phyloP scores from a whole-genome alignment of 768 basidiomycete species.

The Psilocybe cyanescens region DNA sequence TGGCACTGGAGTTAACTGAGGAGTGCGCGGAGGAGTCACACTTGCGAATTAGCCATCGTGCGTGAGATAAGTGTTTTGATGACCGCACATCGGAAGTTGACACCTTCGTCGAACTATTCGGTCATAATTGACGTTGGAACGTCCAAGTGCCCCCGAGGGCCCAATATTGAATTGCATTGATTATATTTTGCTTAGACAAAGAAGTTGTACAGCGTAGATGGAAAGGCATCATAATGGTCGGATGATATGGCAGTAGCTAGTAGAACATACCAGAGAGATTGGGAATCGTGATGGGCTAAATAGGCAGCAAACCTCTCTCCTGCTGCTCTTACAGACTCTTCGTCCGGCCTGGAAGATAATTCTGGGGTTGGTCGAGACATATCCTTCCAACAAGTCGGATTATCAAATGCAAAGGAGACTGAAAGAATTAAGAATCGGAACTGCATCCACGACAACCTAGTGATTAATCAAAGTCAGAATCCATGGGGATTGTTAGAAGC shows the following conservation, averaged over 20 bases:
- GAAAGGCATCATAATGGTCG: not conserved
- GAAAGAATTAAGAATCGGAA: conserved; percentile 58
- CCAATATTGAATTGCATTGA: not conserved
- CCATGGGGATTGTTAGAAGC: not conserved
- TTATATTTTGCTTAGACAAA: not conserved
- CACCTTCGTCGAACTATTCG: not conserved
- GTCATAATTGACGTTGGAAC: not conserved
- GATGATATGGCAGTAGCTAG: not conserved
- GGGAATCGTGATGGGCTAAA: not conserved
- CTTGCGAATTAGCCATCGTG: not conserved
- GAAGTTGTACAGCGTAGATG: not conserved
- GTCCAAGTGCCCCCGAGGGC: not conserved
- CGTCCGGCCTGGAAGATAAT: not conserved
- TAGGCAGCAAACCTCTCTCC: no score
- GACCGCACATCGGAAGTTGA: not conserved
- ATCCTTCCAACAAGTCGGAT: not conserved
- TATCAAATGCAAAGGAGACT: not conserved
- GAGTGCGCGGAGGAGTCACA: not conserved
- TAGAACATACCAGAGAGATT: not conserved
- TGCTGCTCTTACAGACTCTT: no score
- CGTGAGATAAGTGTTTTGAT: not conserved
- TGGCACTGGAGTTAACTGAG: not conserved
- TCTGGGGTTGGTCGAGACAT: not conserved
- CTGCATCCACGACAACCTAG: conserved; percentile 90
- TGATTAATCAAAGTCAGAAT: conserved; percentile 7